These are phyloP conservation scores for Trichomonas tenax DNA, from an alignment of 208 protist genomes.

Conservation along the genomic window DNA sequence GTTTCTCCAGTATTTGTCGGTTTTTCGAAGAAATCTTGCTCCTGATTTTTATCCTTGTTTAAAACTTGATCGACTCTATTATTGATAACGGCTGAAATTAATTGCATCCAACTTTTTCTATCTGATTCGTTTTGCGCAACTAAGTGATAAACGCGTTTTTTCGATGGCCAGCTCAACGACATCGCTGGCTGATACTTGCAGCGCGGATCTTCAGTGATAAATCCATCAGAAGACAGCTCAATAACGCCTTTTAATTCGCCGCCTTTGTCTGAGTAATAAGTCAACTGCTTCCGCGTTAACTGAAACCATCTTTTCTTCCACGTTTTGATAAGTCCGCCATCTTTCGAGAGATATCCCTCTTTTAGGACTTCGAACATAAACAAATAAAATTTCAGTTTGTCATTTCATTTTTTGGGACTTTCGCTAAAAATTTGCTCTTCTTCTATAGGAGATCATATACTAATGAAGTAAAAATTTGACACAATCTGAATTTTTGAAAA, in stretches of 20 bases:
- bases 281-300: not conserved
- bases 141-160: not conserved
- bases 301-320: constrained; percentile 29
- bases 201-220: not conserved
- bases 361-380: not conserved
- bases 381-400: not conserved
- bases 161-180: not conserved
- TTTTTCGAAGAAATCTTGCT: not conserved
- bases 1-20: not conserved
- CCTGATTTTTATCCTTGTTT: not conserved
- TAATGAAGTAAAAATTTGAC: no score
- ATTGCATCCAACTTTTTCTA: not conserved
- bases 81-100: not conserved
- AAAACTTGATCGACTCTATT: not conserved
- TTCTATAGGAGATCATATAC: no score
- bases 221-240: not conserved
- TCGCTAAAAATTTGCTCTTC: no score
- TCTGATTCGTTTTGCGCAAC: not conserved
- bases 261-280: not conserved
- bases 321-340: constrained; percentile 13
- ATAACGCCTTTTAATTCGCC: not conserved
- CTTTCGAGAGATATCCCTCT: constrained; percentile 25
- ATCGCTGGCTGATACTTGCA: not conserved
- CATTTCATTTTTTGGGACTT: no score
- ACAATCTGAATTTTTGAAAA: no score